These are phyloP conservation scores for Nakataea oryzae DNA, from an alignment of 2,329 filamentous ascomycete species.

Conservation along the genomic window DNA sequence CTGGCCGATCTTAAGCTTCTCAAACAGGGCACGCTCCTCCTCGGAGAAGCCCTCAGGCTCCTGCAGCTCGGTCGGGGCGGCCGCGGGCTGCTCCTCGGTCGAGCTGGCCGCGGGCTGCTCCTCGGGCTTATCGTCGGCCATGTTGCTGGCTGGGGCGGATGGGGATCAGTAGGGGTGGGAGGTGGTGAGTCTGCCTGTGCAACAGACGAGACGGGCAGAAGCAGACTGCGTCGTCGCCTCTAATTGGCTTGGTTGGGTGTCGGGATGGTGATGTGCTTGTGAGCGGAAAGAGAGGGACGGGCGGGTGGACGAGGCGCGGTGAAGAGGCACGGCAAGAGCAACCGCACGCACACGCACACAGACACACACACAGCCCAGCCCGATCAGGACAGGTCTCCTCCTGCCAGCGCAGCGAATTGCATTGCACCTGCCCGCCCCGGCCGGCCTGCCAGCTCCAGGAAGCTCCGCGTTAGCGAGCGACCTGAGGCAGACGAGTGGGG, in stretches of 20 bases:
- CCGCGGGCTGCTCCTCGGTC: neutral
- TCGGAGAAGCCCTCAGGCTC: slow-evolving; percentile 9
- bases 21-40: slow-evolving; percentile 9
- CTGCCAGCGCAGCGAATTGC: neutral
- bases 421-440: neutral
- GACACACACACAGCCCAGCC: no score
- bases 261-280: neutral
- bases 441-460: neutral
- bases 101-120: no score
- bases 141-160: neutral
- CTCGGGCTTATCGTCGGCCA: neutral
- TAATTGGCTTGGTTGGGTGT: neutral
- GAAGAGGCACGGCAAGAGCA: no score
- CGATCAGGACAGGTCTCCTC: neutral
- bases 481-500: neutral
- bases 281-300: neutral
- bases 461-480: neutral
- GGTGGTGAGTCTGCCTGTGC: neutral
- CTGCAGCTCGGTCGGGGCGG: no score
- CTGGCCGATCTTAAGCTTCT: slow-evolving; percentile 9
- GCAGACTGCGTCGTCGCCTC: neutral
- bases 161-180: neutral
- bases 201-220: neutral
- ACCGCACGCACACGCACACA: no score
- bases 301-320: neutral